Evolutionary conservation across 2,329 filamentous ascomycete genomes (phyloP).

Genomic region (Stachybotrys chartarum): DNA sequence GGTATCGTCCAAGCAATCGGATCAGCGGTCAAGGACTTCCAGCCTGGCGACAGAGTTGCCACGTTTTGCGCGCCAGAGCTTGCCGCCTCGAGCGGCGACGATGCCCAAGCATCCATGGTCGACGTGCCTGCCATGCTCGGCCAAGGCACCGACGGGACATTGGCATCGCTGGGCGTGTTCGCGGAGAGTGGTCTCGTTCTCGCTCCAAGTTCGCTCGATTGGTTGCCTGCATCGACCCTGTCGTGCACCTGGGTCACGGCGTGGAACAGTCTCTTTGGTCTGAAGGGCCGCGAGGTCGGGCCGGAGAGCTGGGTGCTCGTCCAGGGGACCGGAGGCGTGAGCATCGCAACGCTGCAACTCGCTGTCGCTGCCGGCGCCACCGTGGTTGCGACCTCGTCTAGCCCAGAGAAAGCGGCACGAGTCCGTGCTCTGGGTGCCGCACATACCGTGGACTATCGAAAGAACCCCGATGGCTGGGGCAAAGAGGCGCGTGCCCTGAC

Average conservation of each 20-base stretch:
- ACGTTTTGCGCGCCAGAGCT: slow-evolving; percentile 31
- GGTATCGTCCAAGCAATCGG: slow-evolving; percentile 44
- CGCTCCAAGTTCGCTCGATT: slow-evolving; percentile 36
- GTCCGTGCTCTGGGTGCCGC: slow-evolving; percentile 50
- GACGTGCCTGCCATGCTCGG: slow-evolving; percentile 43
- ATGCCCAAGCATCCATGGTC: slow-evolving; percentile 14
- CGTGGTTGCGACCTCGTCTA: slow-evolving; percentile 54
- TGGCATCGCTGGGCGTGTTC: slow-evolving; percentile 52
- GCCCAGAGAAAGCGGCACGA: slow-evolving; percentile 43
- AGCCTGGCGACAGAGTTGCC: slow-evolving; percentile 49
- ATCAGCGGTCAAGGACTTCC: slow-evolving; percentile 33
- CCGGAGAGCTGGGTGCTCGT: slow-evolving; percentile 24
- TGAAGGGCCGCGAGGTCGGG: slow-evolving; percentile 31
- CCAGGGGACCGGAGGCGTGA: slow-evolving; percentile 33
- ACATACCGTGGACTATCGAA: slow-evolving; percentile 55
- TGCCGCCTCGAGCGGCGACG: slow-evolving; percentile 8
- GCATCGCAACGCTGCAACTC: slow-evolving; percentile 27
- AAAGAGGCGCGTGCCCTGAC: slow-evolving; percentile 43
- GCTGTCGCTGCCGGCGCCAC: slow-evolving; percentile 42
- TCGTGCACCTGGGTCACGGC: slow-evolving; percentile 43
- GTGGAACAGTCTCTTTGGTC: slow-evolving; percentile 43
- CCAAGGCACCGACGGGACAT: slow-evolving; percentile 47
- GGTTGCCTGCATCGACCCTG: slow-evolving; percentile 31
- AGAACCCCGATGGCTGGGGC: slow-evolving; percentile 48
- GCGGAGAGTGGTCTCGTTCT: slow-evolving; percentile 48